Evolutionary conservation across 208 protist species (phyloP), one percentile per base, ranked within the genome.

Genomic region (Wallacemonas sp.): DNA sequence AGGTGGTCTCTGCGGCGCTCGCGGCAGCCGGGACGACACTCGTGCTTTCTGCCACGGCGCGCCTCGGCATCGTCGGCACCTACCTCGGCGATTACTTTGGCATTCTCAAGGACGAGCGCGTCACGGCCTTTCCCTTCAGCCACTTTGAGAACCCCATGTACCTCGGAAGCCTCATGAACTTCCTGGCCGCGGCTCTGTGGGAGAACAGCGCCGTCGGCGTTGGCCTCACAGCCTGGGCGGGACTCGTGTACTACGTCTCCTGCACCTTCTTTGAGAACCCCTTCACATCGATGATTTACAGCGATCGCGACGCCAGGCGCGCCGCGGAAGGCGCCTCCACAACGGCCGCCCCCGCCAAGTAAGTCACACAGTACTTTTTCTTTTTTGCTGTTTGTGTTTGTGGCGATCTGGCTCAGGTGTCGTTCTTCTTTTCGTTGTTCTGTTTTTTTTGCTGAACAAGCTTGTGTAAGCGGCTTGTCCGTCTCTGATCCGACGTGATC

Each of bases 11-110:
- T 2, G 65, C 63, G 26, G 73, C 61, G 16, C 60, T 97, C 27
- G 52, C 89, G 48, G 63, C 43, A 3, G 34, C 64, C 8, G 93
- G 90, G n/a, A 73, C 58, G 19, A 68, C 80, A 17, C 81, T 98
- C 1, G 94, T 98, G 14, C 32, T 89, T 1, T 76, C 74, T 0
- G 77, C 90, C 11, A 90, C 92, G 52, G 65, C 61, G 11, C 72
- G 76, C 21, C 82, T 98, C 32, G 95, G 95, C 17, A 70, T 98
- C 46, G 97, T 90, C 19, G 94, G 93, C 19, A 98, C 96, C 12
- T 98, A 96, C 68, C 71, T 98, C 0, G 94, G 91, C 12, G 96
- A 98, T 78, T 98, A 98, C 78, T 98, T 97, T 72, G 93, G 90
- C 33, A 97, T 98, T 55, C 52, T 93, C 2, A 92, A 98, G 88